phyloP scores from a whole-genome alignment of 805 yeast genomes.

The Schwanniomyces pseudopolymorphus region DNA sequence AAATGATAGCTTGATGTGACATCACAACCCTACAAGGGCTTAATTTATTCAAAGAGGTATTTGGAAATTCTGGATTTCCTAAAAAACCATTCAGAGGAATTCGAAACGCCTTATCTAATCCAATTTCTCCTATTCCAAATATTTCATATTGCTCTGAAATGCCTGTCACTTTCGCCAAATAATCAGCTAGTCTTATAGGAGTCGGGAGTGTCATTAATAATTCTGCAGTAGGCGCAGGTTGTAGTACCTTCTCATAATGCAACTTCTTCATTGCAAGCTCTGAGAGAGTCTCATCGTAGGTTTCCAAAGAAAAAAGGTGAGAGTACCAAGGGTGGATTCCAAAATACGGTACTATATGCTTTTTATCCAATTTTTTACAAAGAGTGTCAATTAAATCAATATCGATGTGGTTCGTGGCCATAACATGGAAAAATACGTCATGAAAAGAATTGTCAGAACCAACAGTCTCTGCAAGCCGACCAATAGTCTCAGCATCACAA shows the following conservation, averaged over 20 bases:
- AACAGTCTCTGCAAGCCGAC: slow-evolving; percentile 8
- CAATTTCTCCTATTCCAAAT: slow-evolving; percentile 81
- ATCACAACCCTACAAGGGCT: slow-evolving; percentile 53
- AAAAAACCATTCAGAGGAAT: slow-evolving; percentile 61
- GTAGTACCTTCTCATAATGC: slow-evolving; percentile 61
- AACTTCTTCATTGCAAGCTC: slow-evolving; percentile 28
- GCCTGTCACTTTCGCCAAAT: slow-evolving; percentile 29
- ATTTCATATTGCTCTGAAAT: slow-evolving; percentile 14
- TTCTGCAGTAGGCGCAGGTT: slow-evolving; percentile 33
- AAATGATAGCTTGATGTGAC: slow-evolving; percentile 62
- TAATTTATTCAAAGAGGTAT: slow-evolving; percentile 18
- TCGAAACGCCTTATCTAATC: slow-evolving; percentile 75
- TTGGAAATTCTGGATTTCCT: slow-evolving; percentile 31
- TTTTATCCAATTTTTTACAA: slow-evolving; percentile 10
- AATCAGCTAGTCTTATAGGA: slow-evolving; percentile 48
- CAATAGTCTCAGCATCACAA: slow-evolving; percentile 9
- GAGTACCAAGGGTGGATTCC: slow-evolving; percentile 95
- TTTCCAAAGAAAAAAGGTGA: slow-evolving; percentile 54
- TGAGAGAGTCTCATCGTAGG: neutral
- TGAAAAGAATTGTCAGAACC: slow-evolving; percentile 5
- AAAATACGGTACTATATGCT: slow-evolving; percentile 44
- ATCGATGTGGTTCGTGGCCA: slow-evolving; percentile 41
- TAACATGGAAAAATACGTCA: slow-evolving; percentile 25
- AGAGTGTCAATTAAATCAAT: slow-evolving; percentile 23
- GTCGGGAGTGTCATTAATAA: slow-evolving; percentile 55